These are phyloP conservation scores for Mesembryanthemum crystallinum DNA, from an alignment of 148 eudicot genomes.

Conservation along the genomic window DNA sequence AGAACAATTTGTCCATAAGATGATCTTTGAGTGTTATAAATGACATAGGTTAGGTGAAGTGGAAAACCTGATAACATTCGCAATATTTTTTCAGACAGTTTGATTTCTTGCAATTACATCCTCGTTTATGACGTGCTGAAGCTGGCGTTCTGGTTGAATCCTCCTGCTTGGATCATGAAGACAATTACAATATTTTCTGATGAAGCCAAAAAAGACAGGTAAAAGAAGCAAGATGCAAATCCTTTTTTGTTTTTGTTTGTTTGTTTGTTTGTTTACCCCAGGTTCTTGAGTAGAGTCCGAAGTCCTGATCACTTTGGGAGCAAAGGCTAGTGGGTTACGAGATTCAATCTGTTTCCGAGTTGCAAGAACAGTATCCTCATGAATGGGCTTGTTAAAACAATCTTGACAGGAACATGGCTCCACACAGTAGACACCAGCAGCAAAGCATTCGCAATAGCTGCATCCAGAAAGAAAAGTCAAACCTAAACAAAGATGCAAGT, in stretches of 20 bases:
- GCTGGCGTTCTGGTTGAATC: constrained; percentile 86
- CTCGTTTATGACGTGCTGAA: constrained; percentile 95
- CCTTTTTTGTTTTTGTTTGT: too few species aligned
- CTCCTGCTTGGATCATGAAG: constrained; percentile 45
- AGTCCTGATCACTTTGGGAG: constrained; percentile 88
- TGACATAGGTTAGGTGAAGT: background rate
- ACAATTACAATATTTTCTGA: background rate
- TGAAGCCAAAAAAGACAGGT: constrained; percentile 4
- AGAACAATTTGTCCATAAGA: constrained; percentile 20
- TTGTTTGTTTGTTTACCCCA: constrained; percentile 53
- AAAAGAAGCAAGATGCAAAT: constrained; percentile 11
- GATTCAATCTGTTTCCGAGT: constrained; percentile 97
- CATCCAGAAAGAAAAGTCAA: constrained; percentile 28
- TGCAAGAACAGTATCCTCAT: constrained; percentile 83
- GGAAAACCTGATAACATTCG: constrained; percentile 92
- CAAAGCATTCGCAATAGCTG: constrained; percentile 99
- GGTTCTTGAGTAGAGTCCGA: constrained; percentile 52
- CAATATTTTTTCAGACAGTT: constrained; percentile 93
- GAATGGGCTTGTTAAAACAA: constrained; percentile 95
- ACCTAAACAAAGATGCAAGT: background rate
- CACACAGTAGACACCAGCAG: constrained; percentile 97
- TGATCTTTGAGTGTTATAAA: constrained; percentile 14
- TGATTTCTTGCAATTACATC: constrained; percentile 99
- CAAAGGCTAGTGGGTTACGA: constrained; percentile 96
- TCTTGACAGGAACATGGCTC: constrained; percentile 96